phyloP scores from a whole-genome alignment of 345 rosid species.

The Heritiera fomes region DNA sequence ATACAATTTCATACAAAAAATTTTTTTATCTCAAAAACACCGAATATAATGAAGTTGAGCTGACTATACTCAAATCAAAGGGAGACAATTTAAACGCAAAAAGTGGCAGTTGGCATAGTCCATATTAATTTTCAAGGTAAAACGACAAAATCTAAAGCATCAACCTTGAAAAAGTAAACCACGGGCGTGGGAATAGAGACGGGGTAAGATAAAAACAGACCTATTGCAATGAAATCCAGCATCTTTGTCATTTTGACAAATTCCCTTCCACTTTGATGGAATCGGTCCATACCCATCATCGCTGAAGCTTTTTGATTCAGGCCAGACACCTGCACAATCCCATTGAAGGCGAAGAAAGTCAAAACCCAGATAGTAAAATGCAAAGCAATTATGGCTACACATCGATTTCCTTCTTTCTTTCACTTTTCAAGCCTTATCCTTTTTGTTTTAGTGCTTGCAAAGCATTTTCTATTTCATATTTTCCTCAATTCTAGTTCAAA shows the following conservation, averaged over 20 bases:
- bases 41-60: background rate
- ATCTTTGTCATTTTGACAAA: constrained; percentile 61
- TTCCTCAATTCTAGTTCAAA: background rate
- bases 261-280: constrained; percentile 84
- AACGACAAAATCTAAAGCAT: constrained; percentile 10
- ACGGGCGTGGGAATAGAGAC: constrained; percentile 5
- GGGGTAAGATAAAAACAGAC: constrained; percentile 25
- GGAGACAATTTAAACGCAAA: background rate
- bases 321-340: constrained; percentile 66
- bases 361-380: background rate
- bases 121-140: background rate
- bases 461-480: background rate
- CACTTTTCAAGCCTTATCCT: background rate
- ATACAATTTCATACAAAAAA: too few species aligned
- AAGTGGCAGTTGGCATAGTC: background rate
- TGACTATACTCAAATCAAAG: background rate
- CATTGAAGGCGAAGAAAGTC: background rate
- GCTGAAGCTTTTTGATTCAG: constrained; percentile 83
- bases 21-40: too few species aligned
- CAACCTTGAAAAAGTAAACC: background rate
- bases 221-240: constrained; percentile 70
- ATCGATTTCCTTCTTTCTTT: background rate
- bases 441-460: background rate
- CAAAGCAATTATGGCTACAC: background rate
- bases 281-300: constrained; percentile 82